Base-by-base conservation (phyloP, 768 basidiomycete species). In the Boletus patriciae region DNA sequence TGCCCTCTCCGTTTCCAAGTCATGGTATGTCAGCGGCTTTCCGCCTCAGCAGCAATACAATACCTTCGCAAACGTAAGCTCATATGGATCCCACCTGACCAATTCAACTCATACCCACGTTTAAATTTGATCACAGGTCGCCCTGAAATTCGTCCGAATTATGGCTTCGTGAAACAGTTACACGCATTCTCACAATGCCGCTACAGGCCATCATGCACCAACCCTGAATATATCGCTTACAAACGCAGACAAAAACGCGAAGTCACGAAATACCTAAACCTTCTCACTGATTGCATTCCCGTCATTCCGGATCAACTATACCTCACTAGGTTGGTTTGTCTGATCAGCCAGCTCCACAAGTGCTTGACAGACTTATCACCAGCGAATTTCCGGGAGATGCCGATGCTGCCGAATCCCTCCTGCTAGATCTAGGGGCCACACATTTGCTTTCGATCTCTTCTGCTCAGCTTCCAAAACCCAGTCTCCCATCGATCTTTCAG, bases 311-410 rank as follows among this genome's bases (percentile, higher is more conserved):
- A 81, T 45, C 74, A 76, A 55, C 58, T 87, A 38, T 76, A 77
- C 55, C 73, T 87, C 52, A 80, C 73, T 65, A 87, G 81, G 85
- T 74, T 49, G 16, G 63, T 55, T 18, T 25, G 8, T 40, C 19
- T 33, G 19, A 34, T 55, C 52, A 19, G 13, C 29, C 45, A 13
- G 25, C 6, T 36, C 50, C 38, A 7, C 18, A 19, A 8, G 15
- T 21, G 3, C 15, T 36, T 65, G 52, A 52, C 58, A 16, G 42
- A 41, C 19, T 21, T 7, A 51, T 31, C 45, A 7, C 23, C 56
- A 82, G 85, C 59, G 83, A 84, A 40, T 86, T 85, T 61, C 85
- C 85, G 1, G 68, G 76, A 33, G 82, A 86, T 49, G 57, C 71
- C 1, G 75, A 77, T 21, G 78, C 83, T 61, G 80, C 77, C 16